These are phyloP conservation scores for Waitea zeae DNA, from an alignment of 1,284 basidiomycete genomes.

Conservation along the genomic window DNA sequence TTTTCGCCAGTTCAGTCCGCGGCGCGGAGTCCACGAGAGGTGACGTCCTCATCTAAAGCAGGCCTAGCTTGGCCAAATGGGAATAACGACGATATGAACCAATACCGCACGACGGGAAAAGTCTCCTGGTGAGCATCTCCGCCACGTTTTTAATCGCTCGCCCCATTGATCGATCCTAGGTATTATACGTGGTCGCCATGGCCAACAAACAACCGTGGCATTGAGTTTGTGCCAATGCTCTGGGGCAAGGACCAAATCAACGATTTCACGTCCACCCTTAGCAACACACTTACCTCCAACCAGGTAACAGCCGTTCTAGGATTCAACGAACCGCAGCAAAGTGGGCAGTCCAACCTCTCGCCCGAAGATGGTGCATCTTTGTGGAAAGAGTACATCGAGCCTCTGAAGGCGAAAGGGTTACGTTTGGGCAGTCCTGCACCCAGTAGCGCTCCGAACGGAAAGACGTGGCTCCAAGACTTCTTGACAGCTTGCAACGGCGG, in stretches of 20 bases:
- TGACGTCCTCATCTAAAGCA: constrained; percentile 11
- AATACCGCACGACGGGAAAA: constrained; percentile 14
- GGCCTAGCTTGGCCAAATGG: constrained; percentile 18
- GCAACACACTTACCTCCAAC: constrained; percentile 11
- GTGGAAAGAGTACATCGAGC: constrained; percentile 18
- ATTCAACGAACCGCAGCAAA: constrained; percentile 19
- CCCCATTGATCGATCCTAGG: constrained; percentile 8
- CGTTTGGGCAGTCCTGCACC: constrained; percentile 23
- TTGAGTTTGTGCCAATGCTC: constrained; percentile 21
- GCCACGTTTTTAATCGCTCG: neutral
- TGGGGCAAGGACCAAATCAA: constrained; percentile 16
- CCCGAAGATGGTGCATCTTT: constrained; percentile 14
- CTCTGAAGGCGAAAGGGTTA: constrained; percentile 15
- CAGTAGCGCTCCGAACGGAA: constrained; percentile 20
- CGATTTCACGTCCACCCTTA: constrained; percentile 14
- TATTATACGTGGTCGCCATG: constrained; percentile 17
- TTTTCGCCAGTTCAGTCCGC: no score
- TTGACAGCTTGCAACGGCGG: constrained; percentile 19
- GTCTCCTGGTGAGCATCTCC: constrained; percentile 12
- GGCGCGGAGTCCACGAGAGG: no score
- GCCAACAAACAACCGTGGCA: constrained; percentile 7
- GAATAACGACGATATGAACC: constrained; percentile 10
- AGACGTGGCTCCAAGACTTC: constrained; percentile 22
- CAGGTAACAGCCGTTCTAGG: constrained; percentile 14
- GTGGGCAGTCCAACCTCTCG: constrained; percentile 16